A percentile compares a stretch with the other conserved stretches of the same genome.
Evolutionary conservation across 2,329 filamentous ascomycete genomes (phyloP).

Genomic region (Penicillium freii): DNA sequence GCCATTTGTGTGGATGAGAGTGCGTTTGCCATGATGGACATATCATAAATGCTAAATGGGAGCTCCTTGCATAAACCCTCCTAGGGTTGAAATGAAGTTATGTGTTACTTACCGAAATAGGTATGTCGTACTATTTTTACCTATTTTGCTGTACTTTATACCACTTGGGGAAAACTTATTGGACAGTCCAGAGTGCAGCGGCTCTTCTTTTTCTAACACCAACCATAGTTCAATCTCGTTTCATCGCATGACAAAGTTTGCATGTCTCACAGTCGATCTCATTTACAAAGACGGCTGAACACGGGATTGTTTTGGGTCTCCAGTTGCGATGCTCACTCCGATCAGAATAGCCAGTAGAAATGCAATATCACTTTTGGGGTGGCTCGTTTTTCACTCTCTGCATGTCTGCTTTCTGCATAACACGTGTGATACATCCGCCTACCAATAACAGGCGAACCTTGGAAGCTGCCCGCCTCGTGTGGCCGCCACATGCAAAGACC

Average conservation of each 20-base stretch:
- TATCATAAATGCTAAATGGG: conserved; percentile 4
- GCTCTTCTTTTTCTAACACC: neutral
- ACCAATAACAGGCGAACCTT: neutral
- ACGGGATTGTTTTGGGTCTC: neutral
- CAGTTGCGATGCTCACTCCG: neutral
- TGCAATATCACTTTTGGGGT: neutral
- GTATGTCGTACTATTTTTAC: neutral
- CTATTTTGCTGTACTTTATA: neutral
- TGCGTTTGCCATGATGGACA: neutral
- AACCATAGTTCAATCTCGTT: neutral
- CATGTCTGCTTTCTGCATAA: neutral
- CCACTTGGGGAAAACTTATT: neutral
- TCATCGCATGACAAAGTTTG: neutral
- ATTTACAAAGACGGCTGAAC: conserved; percentile 1
- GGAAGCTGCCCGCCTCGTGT: neutral
- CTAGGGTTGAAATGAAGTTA: neutral
- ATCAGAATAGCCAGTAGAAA: neutral
- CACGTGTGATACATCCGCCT: neutral
- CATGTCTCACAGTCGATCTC: neutral
- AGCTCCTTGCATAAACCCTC: conserved; percentile 10
- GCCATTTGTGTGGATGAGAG: neutral
- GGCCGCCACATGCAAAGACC: neutral
- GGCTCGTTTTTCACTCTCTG: neutral
- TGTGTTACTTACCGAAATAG: neutral
- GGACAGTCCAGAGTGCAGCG: neutral